Conservation (phyloP, 176 grass and related monocot genomes). For the Guadua angustifolia region DNA sequence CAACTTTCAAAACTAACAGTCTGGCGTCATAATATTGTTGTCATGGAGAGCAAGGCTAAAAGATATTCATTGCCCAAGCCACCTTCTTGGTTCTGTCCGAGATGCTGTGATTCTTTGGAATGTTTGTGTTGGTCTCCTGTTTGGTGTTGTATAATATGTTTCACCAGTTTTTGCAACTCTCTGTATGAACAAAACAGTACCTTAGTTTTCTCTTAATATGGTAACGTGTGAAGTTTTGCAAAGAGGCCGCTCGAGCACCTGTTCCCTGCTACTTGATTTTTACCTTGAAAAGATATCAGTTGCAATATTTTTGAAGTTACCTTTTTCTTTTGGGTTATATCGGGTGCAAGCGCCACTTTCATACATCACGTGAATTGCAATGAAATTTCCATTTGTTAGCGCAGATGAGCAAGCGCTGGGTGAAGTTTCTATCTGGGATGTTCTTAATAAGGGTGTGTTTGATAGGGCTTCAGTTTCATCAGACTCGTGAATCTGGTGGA, state of each 20-base stretch:
- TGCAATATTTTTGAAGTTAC: neutral
- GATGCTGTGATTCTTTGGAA: neutral
- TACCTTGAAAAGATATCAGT: neutral
- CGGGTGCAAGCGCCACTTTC: neutral
- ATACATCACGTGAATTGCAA: neutral
- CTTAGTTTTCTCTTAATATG: neutral
- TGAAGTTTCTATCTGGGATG: neutral
- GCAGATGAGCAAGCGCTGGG: neutral
- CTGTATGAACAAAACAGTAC: slow-evolving; percentile 44
- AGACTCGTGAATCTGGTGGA: too few relatives aligned
- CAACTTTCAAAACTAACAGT: slow-evolving; percentile 36
- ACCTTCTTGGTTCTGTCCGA: slow-evolving; percentile 7
- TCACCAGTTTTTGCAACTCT: slow-evolving; percentile 17
- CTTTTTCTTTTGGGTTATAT: neutral
- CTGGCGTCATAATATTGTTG: slow-evolving; percentile 19
- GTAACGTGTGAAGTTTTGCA: neutral
- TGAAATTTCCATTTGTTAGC: neutral
- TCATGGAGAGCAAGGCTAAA: slow-evolving; percentile 27
- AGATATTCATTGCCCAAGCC: neutral
- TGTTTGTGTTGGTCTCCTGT: slow-evolving; percentile 19
- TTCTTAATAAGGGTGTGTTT: too few relatives aligned
- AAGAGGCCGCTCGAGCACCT: neutral
- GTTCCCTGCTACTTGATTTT: neutral
- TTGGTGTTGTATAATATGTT: slow-evolving; percentile 46
- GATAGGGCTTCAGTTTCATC: too few relatives aligned